Conservation (phyloP, 2,329 filamentous ascomycete genomes). For the Neurospora sp. region DNA sequence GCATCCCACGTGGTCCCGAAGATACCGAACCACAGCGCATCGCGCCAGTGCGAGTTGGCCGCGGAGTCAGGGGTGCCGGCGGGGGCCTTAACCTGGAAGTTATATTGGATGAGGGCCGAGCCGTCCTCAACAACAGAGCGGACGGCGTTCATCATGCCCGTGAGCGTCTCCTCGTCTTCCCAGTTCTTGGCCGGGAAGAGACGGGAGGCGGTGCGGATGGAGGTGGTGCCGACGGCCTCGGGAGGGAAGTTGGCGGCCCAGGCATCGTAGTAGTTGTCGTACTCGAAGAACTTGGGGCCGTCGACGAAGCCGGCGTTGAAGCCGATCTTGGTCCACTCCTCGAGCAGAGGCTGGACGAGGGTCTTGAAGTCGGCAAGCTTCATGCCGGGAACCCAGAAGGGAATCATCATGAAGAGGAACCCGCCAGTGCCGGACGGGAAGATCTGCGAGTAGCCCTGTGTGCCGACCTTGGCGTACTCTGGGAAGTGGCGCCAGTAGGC, state of each 20-base stretch:
- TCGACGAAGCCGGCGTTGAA: conserved; percentile 10
- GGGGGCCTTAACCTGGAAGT: conserved; percentile 23
- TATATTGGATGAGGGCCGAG: conserved; percentile 30
- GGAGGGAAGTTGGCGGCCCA: conserved; percentile 23
- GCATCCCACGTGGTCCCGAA: conserved; percentile 19
- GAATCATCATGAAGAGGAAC: conserved; percentile 19
- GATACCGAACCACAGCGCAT: conserved; percentile 28
- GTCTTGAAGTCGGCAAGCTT: conserved; percentile 14
- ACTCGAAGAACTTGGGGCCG: conserved; percentile 11
- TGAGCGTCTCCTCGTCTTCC: conserved; percentile 19
- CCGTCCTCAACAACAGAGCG: conserved; percentile 29
- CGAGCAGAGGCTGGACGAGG: conserved; percentile 15
- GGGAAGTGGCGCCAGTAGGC: conserved; percentile 22
- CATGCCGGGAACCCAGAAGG: conserved; percentile 18
- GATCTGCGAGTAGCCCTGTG: conserved; percentile 23
- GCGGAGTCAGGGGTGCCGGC: conserved; percentile 27
- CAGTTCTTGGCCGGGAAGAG: conserved; percentile 12
- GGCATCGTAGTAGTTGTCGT: conserved; percentile 15
- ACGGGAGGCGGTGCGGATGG: conserved; percentile 15
- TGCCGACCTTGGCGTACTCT: conserved; percentile 18
- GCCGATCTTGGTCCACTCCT: conserved; percentile 16
- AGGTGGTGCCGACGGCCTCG: conserved; percentile 29
- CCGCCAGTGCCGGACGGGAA: conserved; percentile 9
- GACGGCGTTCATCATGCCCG: conserved; percentile 23
- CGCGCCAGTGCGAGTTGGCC: conserved; percentile 40